Base-by-base conservation (phyloP, 192 early-diverging fungal genomes). In the Backusella mclennaniae region DNA sequence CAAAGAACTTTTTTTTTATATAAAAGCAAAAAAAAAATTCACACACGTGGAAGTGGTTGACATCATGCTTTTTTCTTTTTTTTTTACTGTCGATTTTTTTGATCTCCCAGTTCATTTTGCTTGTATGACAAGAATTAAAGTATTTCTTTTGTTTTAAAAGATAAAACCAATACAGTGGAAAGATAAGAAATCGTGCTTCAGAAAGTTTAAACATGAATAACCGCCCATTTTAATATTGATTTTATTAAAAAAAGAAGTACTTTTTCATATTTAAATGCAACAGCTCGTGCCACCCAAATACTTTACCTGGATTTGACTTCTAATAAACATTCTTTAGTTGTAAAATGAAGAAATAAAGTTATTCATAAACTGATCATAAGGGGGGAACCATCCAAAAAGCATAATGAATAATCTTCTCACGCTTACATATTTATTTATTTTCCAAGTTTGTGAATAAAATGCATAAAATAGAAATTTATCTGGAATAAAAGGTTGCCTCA, bases 31-130 rank as follows among this genome's bases (percentile, higher is more conserved):
- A 63, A 63, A 59, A 56, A 63, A 69, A 68, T 35, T 39, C 35
- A 69, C 21, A 69, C 67, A 69, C 67, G 36, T 41, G 36, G 67
- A 69, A 69, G 35, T 36, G 19, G 66, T 68, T 68, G 56, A 59
- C 56, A 59, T 59, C 56, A 59, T 26, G 31, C 31, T 33, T 33
- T 33, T 33, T 59, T 9, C 3, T 3, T 59, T 59, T 59, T 49
- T 49, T 49, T 49, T 19, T 49, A 6, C 14, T 44, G 3, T 49
- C 19, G 0, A 49, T 49, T 49, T 49, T n/a, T 49, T 49, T 49
- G 46, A 49, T 49, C 46, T n/a, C 5, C 46, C 19, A 49, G 46
- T 44, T 44, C 5, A 44, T 44, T 44, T 44, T 4, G 42, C 46
- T 49, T 49, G 46, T 49, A n/a, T 49, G 46, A 19, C 46, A 49